Percentiles rank a stretch among this genome's conserved stretches.
Conservation (phyloP, 1,284 basidiomycete species). For the Stygiomarasmius scandens region DNA sequence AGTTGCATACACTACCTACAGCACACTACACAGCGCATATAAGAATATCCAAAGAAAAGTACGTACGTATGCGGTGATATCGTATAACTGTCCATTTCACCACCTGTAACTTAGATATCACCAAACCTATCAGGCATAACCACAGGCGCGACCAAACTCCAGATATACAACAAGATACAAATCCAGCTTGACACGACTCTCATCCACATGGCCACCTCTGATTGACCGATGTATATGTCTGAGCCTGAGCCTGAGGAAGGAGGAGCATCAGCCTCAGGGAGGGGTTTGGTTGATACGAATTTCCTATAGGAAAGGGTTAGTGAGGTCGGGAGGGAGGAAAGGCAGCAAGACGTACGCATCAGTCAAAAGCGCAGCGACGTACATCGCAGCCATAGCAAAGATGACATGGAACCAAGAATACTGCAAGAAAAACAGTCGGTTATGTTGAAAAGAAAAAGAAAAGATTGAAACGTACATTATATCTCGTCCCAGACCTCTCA, state of each 20-base stretch:
- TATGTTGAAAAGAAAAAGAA: neutral
- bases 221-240: conserved; percentile 94
- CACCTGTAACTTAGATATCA: conserved; percentile 26
- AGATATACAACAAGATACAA: conserved; percentile 86
- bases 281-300: conserved; percentile 59
- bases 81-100: no score
- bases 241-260: conserved; percentile 52
- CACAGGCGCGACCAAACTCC: conserved; percentile 90
- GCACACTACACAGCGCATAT: no score
- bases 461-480: conserved; percentile 75
- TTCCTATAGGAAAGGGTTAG: conserved; percentile 55
- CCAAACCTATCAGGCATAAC: conserved; percentile 78
- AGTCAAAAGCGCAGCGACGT: conserved; percentile 97
- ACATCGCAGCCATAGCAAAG: conserved; percentile 96
- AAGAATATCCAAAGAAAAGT: no score
- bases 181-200: conserved; percentile 94
- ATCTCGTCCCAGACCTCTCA: conserved; percentile 94
- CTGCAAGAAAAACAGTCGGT: conserved; percentile 39
- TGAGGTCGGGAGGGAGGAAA: conserved; percentile 1
- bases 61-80: no score
- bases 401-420: conserved; percentile 99
- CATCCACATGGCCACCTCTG: conserved; percentile 99
- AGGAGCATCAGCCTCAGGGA: no score
- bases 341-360: conserved; percentile 78
- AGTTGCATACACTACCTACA: no score